Conservation (phyloP, 148 eudicot species). For the Vaccinium darrowii region DNA sequence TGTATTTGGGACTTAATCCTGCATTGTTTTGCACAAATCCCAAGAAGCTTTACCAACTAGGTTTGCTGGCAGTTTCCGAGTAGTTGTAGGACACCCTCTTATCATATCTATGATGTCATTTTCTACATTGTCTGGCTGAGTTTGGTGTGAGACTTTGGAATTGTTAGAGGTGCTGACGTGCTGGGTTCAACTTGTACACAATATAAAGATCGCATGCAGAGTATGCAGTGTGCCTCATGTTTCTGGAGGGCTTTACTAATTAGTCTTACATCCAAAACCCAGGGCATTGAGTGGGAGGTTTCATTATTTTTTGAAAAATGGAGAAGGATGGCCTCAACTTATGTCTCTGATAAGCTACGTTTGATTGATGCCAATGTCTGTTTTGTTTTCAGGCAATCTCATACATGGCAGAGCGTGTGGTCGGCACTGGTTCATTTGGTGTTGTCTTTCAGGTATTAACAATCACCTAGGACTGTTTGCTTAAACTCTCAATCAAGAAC, state of each 20-base stretch:
- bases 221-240: neutral
- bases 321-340: neutral
- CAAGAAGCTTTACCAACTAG: neutral
- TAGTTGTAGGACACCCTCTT: neutral
- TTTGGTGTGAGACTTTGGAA: neutral
- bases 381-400: conserved; percentile 62
- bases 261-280: neutral
- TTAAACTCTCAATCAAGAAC: neutral
- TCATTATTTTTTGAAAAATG: neutral
- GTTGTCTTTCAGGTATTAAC: conserved; percentile 78
- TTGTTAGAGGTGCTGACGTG: neutral
- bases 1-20: neutral
- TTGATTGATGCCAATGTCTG: neutral
- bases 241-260: neutral
- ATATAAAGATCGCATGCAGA: neutral
- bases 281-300: neutral
- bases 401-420: conserved; percentile 94
- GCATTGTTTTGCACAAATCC: neutral
- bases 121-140: neutral
- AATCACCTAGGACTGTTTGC: conserved; percentile 7
- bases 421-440: conserved; percentile 96
- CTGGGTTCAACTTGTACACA: neutral
- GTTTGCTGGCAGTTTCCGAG: neutral
- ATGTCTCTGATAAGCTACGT: neutral
- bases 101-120: neutral